Percentiles rank a stretch among this genome's conserved stretches.
Conservation (phyloP, 768 basidiomycete species). For the Russula foetens region DNA sequence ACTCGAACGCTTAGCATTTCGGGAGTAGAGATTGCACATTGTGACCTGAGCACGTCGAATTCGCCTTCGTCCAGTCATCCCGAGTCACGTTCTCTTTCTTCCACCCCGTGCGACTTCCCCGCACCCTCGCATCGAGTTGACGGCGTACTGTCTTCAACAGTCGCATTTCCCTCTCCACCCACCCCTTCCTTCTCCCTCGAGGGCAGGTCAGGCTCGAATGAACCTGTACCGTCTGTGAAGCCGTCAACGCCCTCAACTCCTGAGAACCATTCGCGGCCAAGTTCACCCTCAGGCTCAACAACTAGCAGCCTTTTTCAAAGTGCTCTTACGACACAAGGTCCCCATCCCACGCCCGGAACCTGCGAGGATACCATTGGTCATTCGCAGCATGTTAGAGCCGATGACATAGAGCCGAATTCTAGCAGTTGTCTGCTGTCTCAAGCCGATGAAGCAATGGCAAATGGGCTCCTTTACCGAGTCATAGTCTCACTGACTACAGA, state of each 20-base stretch:
- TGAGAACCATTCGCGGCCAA: constrained; percentile 28
- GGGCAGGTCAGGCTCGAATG: constrained; percentile 39
- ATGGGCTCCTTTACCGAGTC: not conserved
- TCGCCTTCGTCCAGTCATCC: constrained; percentile 7
- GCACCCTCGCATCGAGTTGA: not conserved
- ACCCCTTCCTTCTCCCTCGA: not conserved
- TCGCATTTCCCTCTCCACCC: constrained; percentile 29
- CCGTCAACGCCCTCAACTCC: constrained; percentile 73
- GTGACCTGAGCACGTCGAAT: constrained; percentile 32
- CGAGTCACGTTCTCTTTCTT: constrained; percentile 18
- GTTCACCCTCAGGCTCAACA: constrained; percentile 34
- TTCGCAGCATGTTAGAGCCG: not conserved
- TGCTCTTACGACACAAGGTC: constrained; percentile 28
- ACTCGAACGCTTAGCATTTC: constrained; percentile 46
- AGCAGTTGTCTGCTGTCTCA: not conserved
- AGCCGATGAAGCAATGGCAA: not conserved
- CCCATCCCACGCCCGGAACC: not conserved
- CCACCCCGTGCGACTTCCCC: not conserved
- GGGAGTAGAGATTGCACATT: constrained; percentile 47
- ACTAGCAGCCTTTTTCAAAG: constrained; percentile 74
- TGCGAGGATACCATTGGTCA: not conserved
- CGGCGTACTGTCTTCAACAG: constrained; percentile 38
- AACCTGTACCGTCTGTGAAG: constrained; percentile 63
- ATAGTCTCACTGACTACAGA: constrained; percentile 16
- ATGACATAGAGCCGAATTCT: not conserved